Base-by-base conservation (phyloP, 805 yeast species). In the Lipomyces yamanashiensis region DNA sequence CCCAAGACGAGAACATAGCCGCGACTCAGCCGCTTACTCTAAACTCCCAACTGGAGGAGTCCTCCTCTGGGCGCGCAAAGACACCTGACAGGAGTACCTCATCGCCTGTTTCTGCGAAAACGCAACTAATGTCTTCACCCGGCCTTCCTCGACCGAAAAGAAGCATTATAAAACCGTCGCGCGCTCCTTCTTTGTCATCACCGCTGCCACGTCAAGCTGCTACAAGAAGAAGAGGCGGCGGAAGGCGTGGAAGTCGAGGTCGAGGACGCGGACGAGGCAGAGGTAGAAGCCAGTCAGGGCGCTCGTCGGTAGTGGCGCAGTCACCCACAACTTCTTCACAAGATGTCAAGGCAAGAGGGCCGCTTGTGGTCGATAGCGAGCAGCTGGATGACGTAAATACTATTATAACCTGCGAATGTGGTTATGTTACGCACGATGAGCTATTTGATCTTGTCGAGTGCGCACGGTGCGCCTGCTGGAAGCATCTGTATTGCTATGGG, bases 401-500 rank as follows among this genome's bases (percentile, higher is more conserved):
- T 23, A 21, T 36, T 28, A 40, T 56, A 10, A 15, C 57, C n/a
- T 66, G 69, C 61, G 66, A 66, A 33, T 66, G 67, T 33, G 63
- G 63, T 10, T 51, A 57, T 43, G 44, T 57, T 45, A 58, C 37
- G 12, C 55, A 54, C 10, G 60, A 64, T 48, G 66, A 47, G n/a
- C 23, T 37, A 23, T 65, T 40, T 47, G 69, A 59, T 34, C 58
- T 63, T 10, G 67, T 65, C 12, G 70, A 67, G 49, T 67, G 70
- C 54, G 54, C 54, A 3, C 41, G 43, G 19, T 67, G 70, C 56
- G 10, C 23, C 10, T 21, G 23, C 39, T 67, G 70, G 70, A 58
- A 58, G 41, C 70, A 67, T 37, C 37, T 67, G 15, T 39, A 34
- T 47, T 67, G 70, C 57, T 67, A 67, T 45, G 70, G 70, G 13